Evolutionary conservation across 257 asterid species (phyloP).

Genomic region (Fraxinus pennsylvanica): DNA sequence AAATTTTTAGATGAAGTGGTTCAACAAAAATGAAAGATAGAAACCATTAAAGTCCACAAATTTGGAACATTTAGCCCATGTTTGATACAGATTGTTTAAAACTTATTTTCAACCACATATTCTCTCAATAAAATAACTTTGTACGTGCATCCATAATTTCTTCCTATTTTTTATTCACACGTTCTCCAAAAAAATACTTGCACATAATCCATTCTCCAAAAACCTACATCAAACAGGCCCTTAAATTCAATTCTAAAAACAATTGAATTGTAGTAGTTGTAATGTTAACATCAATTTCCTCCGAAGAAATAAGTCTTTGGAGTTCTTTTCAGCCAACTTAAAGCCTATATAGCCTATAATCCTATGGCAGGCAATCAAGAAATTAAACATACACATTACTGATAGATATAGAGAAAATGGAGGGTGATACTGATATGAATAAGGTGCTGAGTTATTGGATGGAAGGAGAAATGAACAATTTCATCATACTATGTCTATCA

Average conservation of each 20-base stretch:
- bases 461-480: constrained; percentile 54
- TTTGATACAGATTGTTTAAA: too few relatives aligned
- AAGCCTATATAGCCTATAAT: neutral
- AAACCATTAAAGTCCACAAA: too few relatives aligned
- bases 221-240: too few relatives aligned
- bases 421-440: constrained; percentile 28
- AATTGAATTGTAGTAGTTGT: neutral
- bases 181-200: too few relatives aligned
- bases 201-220: too few relatives aligned
- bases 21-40: too few relatives aligned
- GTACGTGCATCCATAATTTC: too few relatives aligned
- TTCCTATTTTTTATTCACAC: too few relatives aligned
- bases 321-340: neutral
- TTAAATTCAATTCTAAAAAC: neutral
- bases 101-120: too few relatives aligned
- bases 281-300: neutral
- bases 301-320: neutral
- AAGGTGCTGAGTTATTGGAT: constrained; percentile 41
- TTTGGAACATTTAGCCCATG: too few relatives aligned
- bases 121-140: too few relatives aligned
- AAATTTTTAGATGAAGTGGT: too few relatives aligned
- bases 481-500: constrained; percentile 60
- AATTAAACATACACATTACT: neutral
- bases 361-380: neutral
- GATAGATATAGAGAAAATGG: constrained; percentile 26